phyloP scores from a whole-genome alignment of 495 filamentous ascomycete species.

The Margaritispora aquatica region DNA sequence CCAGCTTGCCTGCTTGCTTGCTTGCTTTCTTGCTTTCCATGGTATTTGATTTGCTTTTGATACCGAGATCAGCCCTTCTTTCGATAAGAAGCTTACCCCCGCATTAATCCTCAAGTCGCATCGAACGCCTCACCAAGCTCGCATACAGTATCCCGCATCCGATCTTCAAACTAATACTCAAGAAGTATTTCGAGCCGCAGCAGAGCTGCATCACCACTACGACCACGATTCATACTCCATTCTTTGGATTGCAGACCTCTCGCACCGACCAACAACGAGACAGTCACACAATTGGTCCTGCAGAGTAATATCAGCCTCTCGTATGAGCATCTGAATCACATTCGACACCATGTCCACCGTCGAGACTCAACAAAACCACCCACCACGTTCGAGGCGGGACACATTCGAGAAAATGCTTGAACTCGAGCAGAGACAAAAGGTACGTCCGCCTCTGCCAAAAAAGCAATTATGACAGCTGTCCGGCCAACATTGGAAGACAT shows the following conservation, averaged over 20 bases:
- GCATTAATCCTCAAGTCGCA: background rate
- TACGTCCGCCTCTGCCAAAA: conserved; percentile 30
- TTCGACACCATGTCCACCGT: background rate
- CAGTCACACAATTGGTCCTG: background rate
- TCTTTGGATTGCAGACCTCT: background rate
- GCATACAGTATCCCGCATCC: too few relatives aligned
- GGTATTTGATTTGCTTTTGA: background rate
- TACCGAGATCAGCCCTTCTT: background rate
- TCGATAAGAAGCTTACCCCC: background rate
- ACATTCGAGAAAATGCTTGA: conserved; percentile 45
- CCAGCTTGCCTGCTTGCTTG: too few relatives aligned
- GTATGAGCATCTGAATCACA: background rate
- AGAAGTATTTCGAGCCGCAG: background rate
- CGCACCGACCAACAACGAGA: background rate
- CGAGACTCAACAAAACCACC: background rate
- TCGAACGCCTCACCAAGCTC: too few relatives aligned
- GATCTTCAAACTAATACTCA: too few relatives aligned
- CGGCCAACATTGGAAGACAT: conserved; percentile 4
- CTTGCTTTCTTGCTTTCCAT: background rate
- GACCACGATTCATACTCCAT: background rate
- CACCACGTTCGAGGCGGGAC: conserved; percentile 26
- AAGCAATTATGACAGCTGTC: conserved; percentile 27
- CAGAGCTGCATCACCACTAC: background rate
- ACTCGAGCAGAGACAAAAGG: conserved; percentile 46
- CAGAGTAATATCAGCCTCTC: background rate